Base-by-base conservation (phyloP, 306 rosid genomes). In the Casuarina cunninghamiana region DNA sequence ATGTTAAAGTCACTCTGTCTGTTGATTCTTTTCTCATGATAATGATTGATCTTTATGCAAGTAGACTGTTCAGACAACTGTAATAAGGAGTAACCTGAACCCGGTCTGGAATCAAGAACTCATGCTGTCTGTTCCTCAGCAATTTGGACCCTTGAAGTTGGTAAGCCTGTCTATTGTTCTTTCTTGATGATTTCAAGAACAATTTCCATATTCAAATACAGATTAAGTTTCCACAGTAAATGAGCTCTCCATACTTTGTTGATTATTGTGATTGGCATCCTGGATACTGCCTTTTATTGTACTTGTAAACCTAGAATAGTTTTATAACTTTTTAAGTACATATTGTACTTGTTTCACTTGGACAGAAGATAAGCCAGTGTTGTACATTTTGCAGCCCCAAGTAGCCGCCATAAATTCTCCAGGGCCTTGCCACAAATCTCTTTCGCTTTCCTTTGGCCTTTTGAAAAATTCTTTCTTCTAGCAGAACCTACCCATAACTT, bases 71-170 rank as follows among this genome's bases (percentile, higher is more conserved):
- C 99, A 88, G 87, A 90, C 99, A 53, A 71, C 65, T 57, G 77
- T 93, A 69, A 2, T 83, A 3, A 81, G 55, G 72, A 96, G 99
- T 82, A 93, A 96, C 90, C 87, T 96, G 91, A 96, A 96, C 79
- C 99, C 99, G 38, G 96, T 96, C 73, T 96, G 99, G 99, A 90
- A 96, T 83, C 98, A 93, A 87, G 99, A 96, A 71, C 93, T 85
- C 83, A 96, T 90, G 98, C 89, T 96, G 72, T 96, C 98, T 60
- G 97, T 96, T 81, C 99, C 99, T 38, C 91, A 89, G 77, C 54
- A 57, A 51, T 96, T 42, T 77, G 98, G 99, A 78, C 72, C 89
- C 49, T 53, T 96, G 76, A 93, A 93, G 81, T 77, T 96, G 99
- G 99, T 91, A 91, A 61, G 93, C 12, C 57, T 81, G 78, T 71